Percentiles rank a stretch among this genome's conserved stretches.
Evolutionary conservation across 1,284 basidiomycete species (phyloP).

Genomic region (Tetrapyrgos nigripes): DNA sequence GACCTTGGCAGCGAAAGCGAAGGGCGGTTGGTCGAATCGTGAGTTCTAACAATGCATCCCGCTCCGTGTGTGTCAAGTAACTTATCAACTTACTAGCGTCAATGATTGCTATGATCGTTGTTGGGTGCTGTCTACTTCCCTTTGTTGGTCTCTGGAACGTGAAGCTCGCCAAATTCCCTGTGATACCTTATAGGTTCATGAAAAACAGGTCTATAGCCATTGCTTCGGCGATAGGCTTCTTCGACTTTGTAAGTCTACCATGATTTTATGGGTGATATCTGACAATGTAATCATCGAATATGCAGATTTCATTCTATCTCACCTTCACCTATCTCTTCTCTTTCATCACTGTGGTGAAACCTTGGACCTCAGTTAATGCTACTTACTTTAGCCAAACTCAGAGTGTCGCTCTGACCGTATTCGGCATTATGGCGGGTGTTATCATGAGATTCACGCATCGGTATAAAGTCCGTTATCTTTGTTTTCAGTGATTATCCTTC

Average conservation of each 20-base stretch:
- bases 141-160: conserved; percentile 57
- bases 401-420: conserved; percentile 69
- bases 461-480: conserved; percentile 40
- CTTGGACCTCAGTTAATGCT: conserved; percentile 58
- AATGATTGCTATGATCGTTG: conserved; percentile 61
- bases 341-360: conserved; percentile 65
- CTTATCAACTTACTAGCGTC: neutral
- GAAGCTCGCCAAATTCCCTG: conserved; percentile 54
- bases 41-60: conserved; percentile 10
- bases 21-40: conserved; percentile 54
- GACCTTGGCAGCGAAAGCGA: conserved; percentile 55
- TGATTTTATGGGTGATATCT: conserved; percentile 1
- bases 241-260: conserved; percentile 64
- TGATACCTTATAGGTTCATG: conserved; percentile 63
- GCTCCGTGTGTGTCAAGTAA: neutral
- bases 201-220: conserved; percentile 64
- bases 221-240: conserved; percentile 70
- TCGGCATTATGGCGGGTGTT: conserved; percentile 67
- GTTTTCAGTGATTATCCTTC: neutral
- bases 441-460: conserved; percentile 60
- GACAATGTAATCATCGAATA: conserved; percentile 4
- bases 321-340: conserved; percentile 67
- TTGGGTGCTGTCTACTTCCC: conserved; percentile 53
- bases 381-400: conserved; percentile 64
- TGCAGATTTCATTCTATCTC: conserved; percentile 66